Base-by-base conservation (phyloP, 805 yeast genomes). In the Wickerhamiella kurtzmanii region DNA sequence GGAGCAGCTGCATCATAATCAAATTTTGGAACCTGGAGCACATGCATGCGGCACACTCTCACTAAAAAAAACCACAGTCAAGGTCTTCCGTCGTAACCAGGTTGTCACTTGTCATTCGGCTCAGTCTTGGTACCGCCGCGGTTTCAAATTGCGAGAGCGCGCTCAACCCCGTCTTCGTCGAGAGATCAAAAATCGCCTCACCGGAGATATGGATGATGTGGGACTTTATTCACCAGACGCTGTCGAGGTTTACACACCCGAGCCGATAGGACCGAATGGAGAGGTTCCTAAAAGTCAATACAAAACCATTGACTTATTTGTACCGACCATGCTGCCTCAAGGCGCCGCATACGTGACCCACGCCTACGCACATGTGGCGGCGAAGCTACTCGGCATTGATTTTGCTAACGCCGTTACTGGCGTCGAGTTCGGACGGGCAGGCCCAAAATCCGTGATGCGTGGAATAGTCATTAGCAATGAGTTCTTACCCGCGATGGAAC, bases 351-450 rank as follows among this genome's bases (percentile, higher is more conserved):
- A 84, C 46, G 64, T 87, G 4, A 71, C 4, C 63, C 74, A 54
- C 71, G 52, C 56, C 36, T 62, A 71, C 48, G 76, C 82, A 0
- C 76, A 74, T 36, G 70, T 69, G 43, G 96, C 97, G 0, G 94
- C 94, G 0, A 73, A 73, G 48, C 58, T 77, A 0, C 56, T 88
- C 9, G 76, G 74, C 0, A 71, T 89, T 4, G 95, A 85, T 53
- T 86, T 71, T 65, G 96, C 95, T 0, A 79, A 77, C 43, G 97
- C 96, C 0, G 88, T 87, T 2, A 79, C 80, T 2, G 85, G 88
- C 0, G 89, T 92, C 64, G 92, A 85, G 47, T 92, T 83, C 63
- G 73, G 52, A 6, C 45, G 50, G 3, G 44, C 49, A 3, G 57
- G 56, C 8, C 48, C 58, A 3, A 78, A 76, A 9, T 89, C 94